Evolutionary conservation across 2,329 filamentous ascomycete genomes (phyloP).

Genomic region (Tolypocladium inflatum): DNA sequence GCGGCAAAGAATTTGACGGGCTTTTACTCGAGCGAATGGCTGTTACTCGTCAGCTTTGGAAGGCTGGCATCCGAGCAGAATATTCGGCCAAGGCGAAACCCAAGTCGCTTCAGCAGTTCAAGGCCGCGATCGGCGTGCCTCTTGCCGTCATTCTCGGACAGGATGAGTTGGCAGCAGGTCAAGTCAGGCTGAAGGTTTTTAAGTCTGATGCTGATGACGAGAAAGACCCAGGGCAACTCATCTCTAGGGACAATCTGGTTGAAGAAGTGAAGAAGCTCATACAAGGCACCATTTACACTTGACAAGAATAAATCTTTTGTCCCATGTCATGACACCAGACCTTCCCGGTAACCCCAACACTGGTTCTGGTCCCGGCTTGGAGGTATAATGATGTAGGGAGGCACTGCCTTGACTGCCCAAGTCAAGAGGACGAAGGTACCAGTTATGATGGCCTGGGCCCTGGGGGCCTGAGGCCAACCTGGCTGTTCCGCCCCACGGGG

Average conservation of each 20-base stretch:
- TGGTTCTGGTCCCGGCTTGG: too few species aligned
- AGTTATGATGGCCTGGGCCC: too few species aligned
- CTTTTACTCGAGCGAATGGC: constrained; percentile 77
- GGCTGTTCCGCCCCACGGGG: too few species aligned
- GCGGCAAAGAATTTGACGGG: constrained; percentile 74
- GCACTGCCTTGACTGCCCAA: too few species aligned
- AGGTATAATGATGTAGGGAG: too few species aligned
- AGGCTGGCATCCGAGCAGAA: constrained; percentile 74
- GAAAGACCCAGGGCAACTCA: constrained; percentile 14
- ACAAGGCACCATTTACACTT: too few species aligned
- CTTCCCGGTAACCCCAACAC: too few species aligned
- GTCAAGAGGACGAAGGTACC: too few species aligned
- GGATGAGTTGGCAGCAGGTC: constrained; percentile 73
- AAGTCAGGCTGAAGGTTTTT: constrained; percentile 66
- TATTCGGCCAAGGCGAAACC: constrained; percentile 87
- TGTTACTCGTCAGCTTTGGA: constrained; percentile 69
- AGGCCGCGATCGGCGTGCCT: constrained; percentile 78
- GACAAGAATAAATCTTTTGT: too few species aligned
- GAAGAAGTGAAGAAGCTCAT: not conserved
- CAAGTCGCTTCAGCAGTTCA: constrained; percentile 82
- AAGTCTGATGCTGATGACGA: constrained; percentile 12
- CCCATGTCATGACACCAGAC: too few species aligned
- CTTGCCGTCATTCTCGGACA: constrained; percentile 86
- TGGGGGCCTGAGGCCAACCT: too few species aligned
- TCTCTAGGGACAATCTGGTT: not conserved